Evolutionary conservation across 805 yeast species (phyloP), one percentile per base, ranked within the genome.

Genomic region (Nakazawaea holstii): DNA sequence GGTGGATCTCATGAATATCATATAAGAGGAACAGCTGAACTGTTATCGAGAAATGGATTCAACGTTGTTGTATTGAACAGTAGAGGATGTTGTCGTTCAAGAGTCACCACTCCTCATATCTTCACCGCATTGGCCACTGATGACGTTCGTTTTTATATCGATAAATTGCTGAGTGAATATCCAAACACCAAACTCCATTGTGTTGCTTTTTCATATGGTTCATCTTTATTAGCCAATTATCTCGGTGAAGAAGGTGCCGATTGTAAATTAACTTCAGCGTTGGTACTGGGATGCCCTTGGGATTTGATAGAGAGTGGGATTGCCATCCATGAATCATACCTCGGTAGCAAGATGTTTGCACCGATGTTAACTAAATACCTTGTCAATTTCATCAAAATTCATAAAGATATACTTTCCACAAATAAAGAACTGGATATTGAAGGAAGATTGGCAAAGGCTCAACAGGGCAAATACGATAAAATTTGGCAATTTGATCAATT

Each of bases 1-100:
- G 92, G 94, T 49, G 95, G 95, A 1, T 80, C 88, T 13, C 86
- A 82, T 55, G 94, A 86, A 60, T 80, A 87, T 17, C 82, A 82
- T 49, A 76, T 85, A 41, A 72, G 89, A 52, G 74, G 84, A 8
- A 66, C 80, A 35, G 64, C 79, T 33, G 65, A 67, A 40, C 61
- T 65, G 17, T 62, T 82, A 41, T 55, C 60, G 1, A 63, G 64
- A 5, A 67, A 46, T 56, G 68, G 52, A 72, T 80, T 59, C 79
- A 83, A 63, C 17, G 59, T 81, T 41, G 84, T 82, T 15, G 78
- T 76, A 3, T 58, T 86, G 42, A 84, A 84, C 59, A 73, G 86
- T 14, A 70, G 95, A 58, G 95, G 95, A 3, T 85, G 92, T 64
- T 84, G 88, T 29, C 74, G 87, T 58, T 83, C 88, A 17, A 82